Conservation (phyloP, 169 alveolate genomes). For the Hepatocystis sp. region DNA sequence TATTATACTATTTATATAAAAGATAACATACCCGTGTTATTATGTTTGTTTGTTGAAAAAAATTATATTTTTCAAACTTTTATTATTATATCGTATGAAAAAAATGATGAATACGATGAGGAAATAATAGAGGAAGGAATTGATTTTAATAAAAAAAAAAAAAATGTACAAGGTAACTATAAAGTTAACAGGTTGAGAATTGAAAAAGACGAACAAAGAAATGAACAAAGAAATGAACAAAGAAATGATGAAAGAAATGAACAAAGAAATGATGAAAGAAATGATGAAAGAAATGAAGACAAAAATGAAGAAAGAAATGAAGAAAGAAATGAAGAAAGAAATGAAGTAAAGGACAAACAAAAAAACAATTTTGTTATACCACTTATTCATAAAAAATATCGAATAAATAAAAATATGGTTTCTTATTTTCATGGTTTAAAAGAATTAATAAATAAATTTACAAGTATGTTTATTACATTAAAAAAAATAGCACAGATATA, state of each 20-base stretch:
- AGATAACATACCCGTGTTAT: conserved; percentile 13
- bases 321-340: conserved; percentile 3
- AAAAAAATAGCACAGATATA: conserved; percentile 19
- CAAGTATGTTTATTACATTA: conserved; percentile 28
- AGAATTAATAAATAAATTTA: conserved; percentile 17
- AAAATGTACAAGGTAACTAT: too few relatives aligned
- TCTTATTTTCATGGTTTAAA: conserved; percentile 21
- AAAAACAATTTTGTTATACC: conserved; percentile 28
- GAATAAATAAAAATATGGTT: neutral
- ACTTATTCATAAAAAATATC: conserved; percentile 42
- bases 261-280: too few relatives aligned
- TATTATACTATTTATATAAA: conserved; percentile 23
- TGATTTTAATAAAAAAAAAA: too few relatives aligned
- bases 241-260: too few relatives aligned
- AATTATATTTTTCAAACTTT: conserved; percentile 26
- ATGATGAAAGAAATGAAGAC: too few relatives aligned
- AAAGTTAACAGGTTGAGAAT: too few relatives aligned
- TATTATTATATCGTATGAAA: conserved; percentile 20
- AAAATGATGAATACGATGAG: too few relatives aligned
- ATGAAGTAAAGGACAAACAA: neutral
- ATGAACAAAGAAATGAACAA: too few relatives aligned
- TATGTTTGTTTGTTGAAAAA: conserved; percentile 36
- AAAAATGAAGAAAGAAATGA: neutral
- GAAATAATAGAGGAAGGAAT: too few relatives aligned
- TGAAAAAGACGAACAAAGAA: too few relatives aligned